A percentile compares a stretch with the other conserved stretches of the same genome.
phyloP scores from a whole-genome alignment of 2,329 filamentous ascomycete genomes.

The Pseudomassariella vexata region DNA sequence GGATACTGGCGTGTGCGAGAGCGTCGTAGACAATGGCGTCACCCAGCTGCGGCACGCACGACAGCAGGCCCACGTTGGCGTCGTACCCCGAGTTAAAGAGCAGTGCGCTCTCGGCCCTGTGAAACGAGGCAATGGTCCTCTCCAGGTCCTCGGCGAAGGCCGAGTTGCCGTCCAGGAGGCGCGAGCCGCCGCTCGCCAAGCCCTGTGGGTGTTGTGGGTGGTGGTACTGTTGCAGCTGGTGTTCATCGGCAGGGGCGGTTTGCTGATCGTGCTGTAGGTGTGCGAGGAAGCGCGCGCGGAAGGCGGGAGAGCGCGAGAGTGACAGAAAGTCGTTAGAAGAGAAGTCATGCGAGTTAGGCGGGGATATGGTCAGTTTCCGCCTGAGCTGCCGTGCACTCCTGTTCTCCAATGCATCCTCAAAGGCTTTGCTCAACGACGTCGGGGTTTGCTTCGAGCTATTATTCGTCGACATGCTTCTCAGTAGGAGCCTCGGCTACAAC shows the following conservation, averaged over 20 bases:
- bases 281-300: constrained; percentile 60
- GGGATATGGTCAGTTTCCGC: constrained; percentile 49
- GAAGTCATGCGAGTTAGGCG: constrained; percentile 67
- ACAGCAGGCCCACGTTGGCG: constrained; percentile 60
- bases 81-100: constrained; percentile 59
- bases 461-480: no score
- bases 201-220: no score
- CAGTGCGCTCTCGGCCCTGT: constrained; percentile 37
- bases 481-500: no score
- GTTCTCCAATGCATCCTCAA: constrained; percentile 14
- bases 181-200: constrained; percentile 50
- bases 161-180: constrained; percentile 47
- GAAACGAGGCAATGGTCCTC: constrained; percentile 38
- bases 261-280: no score
- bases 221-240: no score
- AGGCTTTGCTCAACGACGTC: no score
- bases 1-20: constrained; percentile 70
- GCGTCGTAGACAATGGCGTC: constrained; percentile 69
- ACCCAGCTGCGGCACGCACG: constrained; percentile 51
- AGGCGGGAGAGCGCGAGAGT: constrained; percentile 45
- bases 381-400: constrained; percentile 28
- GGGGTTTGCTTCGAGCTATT: no score
- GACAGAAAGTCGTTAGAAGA: constrained; percentile 78
- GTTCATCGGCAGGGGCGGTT: no score
- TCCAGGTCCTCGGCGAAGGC: constrained; percentile 39